Conservation (phyloP, 768 basidiomycete species). For the Tricholomella constricta region DNA sequence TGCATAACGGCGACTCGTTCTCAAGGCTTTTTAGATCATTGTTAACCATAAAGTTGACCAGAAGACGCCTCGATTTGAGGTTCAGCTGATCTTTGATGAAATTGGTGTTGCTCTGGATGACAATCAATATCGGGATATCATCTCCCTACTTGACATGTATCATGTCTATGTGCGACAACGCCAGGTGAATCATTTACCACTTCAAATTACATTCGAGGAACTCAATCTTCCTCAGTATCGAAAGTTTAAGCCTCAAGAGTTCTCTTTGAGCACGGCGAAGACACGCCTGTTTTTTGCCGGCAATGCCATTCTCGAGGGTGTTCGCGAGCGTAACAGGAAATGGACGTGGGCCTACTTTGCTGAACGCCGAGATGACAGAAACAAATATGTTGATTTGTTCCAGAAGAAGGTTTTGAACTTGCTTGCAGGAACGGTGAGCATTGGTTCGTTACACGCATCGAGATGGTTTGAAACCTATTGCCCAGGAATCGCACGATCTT, state of each 20-base stretch:
- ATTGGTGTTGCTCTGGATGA: slow-evolving; percentile 91
- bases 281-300: slow-evolving; percentile 80
- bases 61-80: slow-evolving; percentile 82
- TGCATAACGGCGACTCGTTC: slow-evolving; percentile 4
- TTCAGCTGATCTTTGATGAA: slow-evolving; percentile 87
- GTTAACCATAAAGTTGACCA: slow-evolving; percentile 80
- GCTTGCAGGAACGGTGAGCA: slow-evolving; percentile 55
- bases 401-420: slow-evolving; percentile 67
- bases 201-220: background rate
- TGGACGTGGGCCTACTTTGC: slow-evolving; percentile 95
- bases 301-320: slow-evolving; percentile 76
- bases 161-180: slow-evolving; percentile 89
- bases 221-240: slow-evolving; percentile 63
- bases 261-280: slow-evolving; percentile 57
- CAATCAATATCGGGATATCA: slow-evolving; percentile 91
- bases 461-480: slow-evolving; percentile 3
- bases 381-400: slow-evolving; percentile 81
- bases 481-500: slow-evolving; percentile 54
- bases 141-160: slow-evolving; percentile 94
- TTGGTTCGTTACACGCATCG: slow-evolving; percentile 2
- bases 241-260: slow-evolving; percentile 72
- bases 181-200: slow-evolving; percentile 49
- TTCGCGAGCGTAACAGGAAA: slow-evolving; percentile 77
- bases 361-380: slow-evolving; percentile 85
- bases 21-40: slow-evolving; percentile 52